Base-by-base conservation (phyloP, 768 basidiomycete species). In the Phlebiopsis gigantea region DNA sequence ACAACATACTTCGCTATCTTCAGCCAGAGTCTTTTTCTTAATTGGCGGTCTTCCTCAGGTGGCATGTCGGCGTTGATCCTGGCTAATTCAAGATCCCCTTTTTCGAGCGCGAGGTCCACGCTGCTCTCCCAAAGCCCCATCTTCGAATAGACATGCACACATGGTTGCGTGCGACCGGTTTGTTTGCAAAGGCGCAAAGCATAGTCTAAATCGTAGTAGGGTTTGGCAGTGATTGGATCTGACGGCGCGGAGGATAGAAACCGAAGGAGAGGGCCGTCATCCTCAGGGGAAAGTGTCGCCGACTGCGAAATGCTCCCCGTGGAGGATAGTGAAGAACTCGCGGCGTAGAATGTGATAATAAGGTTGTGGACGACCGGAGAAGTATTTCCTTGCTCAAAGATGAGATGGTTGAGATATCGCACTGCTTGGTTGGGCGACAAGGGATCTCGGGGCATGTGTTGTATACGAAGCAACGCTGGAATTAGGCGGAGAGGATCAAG, bases 1-100 rank as follows among this genome's bases (percentile, higher is more conserved):
- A 99, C 95, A 43, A 98, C 95, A 72, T 95, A 95, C 61, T 88
- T 89, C n/a, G 97, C 97, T 63, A 98, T 93, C 76, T 98, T 98
- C 53, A 99, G 75, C 97, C 97, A 99, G 52, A 99, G 75, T 70
- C 93, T 94, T 77, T 96, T 98, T 59, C 91, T 75, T 60, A 98
- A 67, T 30, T 82, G 81, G 52, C 83, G 83, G 65, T 98, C 95
- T 58, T 93, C 93, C 62, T 91, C 92, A 7, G 67, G 60, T n/a
- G 93, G 93, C 80, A 88, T 88, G 67, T 99, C 93, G 2, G 97
- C 97, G 63, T 97, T 95, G 62, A 88, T 82, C 73, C 92, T 97
- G 7, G 97, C 97, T 24, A 98, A 75, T 61, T 98, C 97, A 55
- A 99, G 69, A 66, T 99, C 97, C 5, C 94, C 96, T 67, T 93